Evolutionary conservation across 306 rosid genomes (phyloP).

Genomic region (Lathyrus aphaca): DNA sequence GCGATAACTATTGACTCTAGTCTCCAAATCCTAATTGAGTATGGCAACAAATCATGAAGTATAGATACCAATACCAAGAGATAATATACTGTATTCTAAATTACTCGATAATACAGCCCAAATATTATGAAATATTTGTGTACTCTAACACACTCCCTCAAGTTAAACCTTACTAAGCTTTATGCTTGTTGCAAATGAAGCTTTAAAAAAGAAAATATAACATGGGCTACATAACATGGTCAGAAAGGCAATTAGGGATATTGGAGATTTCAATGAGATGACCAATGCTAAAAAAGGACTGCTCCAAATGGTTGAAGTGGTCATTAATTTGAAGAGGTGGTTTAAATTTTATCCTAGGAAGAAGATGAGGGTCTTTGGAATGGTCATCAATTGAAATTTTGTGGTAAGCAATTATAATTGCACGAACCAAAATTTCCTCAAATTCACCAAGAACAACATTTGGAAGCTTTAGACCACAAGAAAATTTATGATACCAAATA

Average conservation of each 20-base stretch:
- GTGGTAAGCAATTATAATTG: no score
- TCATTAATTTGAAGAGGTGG: no score
- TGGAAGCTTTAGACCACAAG: no score
- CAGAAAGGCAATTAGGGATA: background rate
- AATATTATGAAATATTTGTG: background rate
- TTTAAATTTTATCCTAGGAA: no score
- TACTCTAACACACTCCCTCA: background rate
- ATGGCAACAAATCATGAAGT: slow-evolving; percentile 13
- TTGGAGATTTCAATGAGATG: background rate
- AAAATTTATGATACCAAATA: no score
- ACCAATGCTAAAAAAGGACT: no score
- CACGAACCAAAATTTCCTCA: no score
- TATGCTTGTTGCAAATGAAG: background rate
- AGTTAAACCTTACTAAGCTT: background rate
- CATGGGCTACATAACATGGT: background rate
- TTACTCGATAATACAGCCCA: background rate
- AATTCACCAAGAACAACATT: no score
- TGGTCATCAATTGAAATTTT: no score
- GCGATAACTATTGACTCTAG: background rate
- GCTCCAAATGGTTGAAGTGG: no score
- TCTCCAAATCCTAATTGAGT: slow-evolving; percentile 4
- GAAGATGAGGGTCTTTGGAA: no score
- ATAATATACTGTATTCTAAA: slow-evolving; percentile 1
- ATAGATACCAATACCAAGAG: background rate
- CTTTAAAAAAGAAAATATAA: background rate